These are phyloP conservation scores for Aphanomyces astaci DNA, from an alignment of 352 stramenopile species.

Conservation along the genomic window DNA sequence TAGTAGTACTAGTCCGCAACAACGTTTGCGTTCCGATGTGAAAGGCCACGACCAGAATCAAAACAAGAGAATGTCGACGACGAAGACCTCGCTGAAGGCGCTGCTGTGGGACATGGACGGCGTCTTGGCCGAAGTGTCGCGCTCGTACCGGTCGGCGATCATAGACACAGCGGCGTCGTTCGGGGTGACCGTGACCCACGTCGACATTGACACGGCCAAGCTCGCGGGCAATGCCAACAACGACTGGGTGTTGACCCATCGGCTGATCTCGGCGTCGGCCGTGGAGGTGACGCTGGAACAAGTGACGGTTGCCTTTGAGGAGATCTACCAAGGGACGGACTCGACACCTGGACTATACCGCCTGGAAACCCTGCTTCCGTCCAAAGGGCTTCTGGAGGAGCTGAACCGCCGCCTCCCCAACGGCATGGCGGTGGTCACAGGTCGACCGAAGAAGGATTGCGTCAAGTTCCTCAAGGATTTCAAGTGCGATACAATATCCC, in stretches of 20 bases:
- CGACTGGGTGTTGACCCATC: constrained; percentile 93
- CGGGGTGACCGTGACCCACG: constrained; percentile 71
- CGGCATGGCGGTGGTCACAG: constrained; percentile 88
- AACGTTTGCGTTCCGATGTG: neutral
- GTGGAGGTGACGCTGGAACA: constrained; percentile 67
- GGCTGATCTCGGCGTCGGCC: constrained; percentile 59
- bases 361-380: constrained; percentile 88
- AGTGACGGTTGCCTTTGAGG: constrained; percentile 92
- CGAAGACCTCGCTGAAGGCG: constrained; percentile 39
- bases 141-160: constrained; percentile 92
- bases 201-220: constrained; percentile 89
- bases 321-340: constrained; percentile 88
- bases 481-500: constrained; percentile 28
- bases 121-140: constrained; percentile 92
- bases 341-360: constrained; percentile 70
- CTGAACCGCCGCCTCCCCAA: constrained; percentile 71
- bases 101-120: constrained; percentile 97
- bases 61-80: neutral
- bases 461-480: constrained; percentile 88
- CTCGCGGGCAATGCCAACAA: constrained; percentile 94
- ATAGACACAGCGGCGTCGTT: constrained; percentile 80
- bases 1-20: too few relatives aligned
- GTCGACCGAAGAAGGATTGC: constrained; percentile 89
- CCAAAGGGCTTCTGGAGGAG: constrained; percentile 75
- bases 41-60: neutral